These are phyloP conservation scores for Vigna trinervia DNA, from an alignment of 306 rosid species.

Conservation along the genomic window DNA sequence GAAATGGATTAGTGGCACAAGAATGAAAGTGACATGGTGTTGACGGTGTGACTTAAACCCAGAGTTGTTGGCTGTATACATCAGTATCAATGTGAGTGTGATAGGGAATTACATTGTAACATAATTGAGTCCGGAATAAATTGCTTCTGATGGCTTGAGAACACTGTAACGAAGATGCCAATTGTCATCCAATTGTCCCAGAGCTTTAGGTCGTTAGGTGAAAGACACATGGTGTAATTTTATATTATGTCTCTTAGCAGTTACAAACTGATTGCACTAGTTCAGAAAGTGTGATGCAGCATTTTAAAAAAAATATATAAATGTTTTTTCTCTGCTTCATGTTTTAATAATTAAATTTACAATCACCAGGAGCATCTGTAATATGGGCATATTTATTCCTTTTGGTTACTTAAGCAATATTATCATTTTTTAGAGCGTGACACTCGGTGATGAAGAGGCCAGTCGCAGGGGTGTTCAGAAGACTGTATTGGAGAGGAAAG, in stretches of 20 bases:
- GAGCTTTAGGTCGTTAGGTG: neutral
- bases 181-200: neutral
- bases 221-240: neutral
- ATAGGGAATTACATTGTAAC: neutral
- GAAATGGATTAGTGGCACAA: slow-evolving; percentile 11
- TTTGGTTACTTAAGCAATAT: slow-evolving; percentile 40
- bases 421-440: slow-evolving; percentile 75
- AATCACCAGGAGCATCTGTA: neutral
- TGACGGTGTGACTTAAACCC: slow-evolving; percentile 1
- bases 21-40: slow-evolving; percentile 21
- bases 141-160: neutral
- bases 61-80: slow-evolving; percentile 19
- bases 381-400: slow-evolving; percentile 37
- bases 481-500: slow-evolving; percentile 96
- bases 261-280: neutral
- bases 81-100: neutral
- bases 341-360: neutral
- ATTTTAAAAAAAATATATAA: neutral
- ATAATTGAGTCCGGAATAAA: neutral
- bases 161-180: neutral
- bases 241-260: neutral
- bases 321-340: neutral
- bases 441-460: slow-evolving; percentile 98
- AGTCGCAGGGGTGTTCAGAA: slow-evolving; percentile 91
- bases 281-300: neutral